Conservation (phyloP, 305 asterid species). For the Fraxinus ornus region DNA sequence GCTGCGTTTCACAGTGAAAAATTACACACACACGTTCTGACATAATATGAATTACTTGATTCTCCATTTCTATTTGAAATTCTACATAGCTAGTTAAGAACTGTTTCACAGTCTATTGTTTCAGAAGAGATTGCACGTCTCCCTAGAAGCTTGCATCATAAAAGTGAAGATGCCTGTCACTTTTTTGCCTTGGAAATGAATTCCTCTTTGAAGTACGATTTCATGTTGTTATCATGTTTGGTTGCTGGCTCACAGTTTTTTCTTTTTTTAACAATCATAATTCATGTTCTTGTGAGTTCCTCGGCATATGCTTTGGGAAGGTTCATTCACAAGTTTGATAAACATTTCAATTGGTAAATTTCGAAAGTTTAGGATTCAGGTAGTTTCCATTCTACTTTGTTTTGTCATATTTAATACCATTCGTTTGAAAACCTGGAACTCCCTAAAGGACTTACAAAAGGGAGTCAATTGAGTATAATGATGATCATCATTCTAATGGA, state of each 20-base stretch:
- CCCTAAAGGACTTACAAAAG: neutral
- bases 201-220: neutral
- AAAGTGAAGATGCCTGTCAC: neutral
- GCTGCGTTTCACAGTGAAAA: no score
- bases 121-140: neutral
- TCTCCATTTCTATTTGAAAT: neutral
- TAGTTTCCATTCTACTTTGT: neutral
- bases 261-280: neutral
- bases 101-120: neutral
- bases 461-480: neutral
- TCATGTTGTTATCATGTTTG: neutral
- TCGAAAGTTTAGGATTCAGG: neutral
- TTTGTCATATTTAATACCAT: neutral
- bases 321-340: neutral
- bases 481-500: neutral
- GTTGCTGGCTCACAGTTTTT: neutral
- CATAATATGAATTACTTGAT: neutral
- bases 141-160: neutral
- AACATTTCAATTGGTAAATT: neutral
- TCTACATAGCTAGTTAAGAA: neutral
- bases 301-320: neutral
- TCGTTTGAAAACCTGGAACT: neutral
- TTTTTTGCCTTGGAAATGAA: neutral
- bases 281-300: neutral
- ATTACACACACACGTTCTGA: neutral